Percentiles rank a stretch among this genome's conserved stretches.
Conservation (phyloP, 305 asterid genomes). For the Fraxinus ornus region DNA sequence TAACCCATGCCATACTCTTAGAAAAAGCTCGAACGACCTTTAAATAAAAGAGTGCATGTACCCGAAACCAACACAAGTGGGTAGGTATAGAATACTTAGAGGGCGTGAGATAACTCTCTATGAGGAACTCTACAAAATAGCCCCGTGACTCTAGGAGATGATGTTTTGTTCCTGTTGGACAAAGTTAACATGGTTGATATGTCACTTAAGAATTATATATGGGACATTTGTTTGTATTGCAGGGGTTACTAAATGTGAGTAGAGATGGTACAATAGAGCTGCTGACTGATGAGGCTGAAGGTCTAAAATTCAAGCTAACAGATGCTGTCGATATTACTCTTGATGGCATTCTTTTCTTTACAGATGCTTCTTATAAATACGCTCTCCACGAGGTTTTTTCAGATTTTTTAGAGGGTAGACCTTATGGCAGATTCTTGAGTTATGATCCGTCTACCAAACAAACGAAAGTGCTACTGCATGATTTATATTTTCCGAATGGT, state of each 20-base stretch:
- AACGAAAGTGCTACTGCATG: conserved; percentile 46
- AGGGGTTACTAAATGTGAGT: conserved; percentile 78
- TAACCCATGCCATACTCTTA: too few relatives aligned
- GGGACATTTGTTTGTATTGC: conserved; percentile 2
- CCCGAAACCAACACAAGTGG: background rate
- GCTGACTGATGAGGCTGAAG: conserved; percentile 71
- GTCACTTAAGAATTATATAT: background rate
- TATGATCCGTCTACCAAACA: conserved; percentile 66
- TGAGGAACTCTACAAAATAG: background rate
- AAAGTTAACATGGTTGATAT: too few relatives aligned
- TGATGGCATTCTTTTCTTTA: conserved; percentile 42
- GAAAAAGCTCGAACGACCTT: background rate
- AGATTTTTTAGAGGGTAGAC: conserved; percentile 62
- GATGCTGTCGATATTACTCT: conserved; percentile 66
- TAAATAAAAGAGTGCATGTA: background rate
- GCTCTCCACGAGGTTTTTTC: conserved; percentile 16
- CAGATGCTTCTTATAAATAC: conserved; percentile 76
- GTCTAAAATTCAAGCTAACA: conserved; percentile 60
- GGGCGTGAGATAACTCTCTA: background rate
- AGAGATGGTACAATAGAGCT: conserved; percentile 48
- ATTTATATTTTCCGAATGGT: conserved; percentile 75
- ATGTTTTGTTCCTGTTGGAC: background rate
- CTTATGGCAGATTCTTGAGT: conserved; percentile 70
- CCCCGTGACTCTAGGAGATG: too few relatives aligned
- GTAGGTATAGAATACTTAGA: too few relatives aligned